Base-by-base conservation (phyloP, 768 basidiomycete species). In the Serendipita vermifera region DNA sequence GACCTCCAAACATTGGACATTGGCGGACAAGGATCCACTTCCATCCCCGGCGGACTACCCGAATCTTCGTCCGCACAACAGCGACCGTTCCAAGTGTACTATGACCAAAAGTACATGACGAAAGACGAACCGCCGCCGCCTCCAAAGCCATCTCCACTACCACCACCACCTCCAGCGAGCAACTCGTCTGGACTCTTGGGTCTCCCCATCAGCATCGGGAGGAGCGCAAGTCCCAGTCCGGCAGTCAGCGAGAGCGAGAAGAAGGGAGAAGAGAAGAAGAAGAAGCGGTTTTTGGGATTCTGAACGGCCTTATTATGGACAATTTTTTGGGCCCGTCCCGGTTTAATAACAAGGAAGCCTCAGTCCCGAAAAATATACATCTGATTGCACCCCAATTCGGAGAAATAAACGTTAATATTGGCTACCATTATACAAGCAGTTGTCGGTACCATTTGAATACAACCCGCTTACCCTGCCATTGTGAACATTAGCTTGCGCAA, bases 1-100 rank as follows among this genome's bases (percentile, higher is more conserved):
- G 91, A 97, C 65, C 75, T 98, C 57, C 86, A 86, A 67, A 81
- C 85, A 17, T 74, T 99, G 14, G 91, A 91, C 39, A 72, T 90
- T 29, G 81, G 82, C n/a, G 92, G 93, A 5, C 79, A 86, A 20
- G 92, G 91, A 17, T 89, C 86, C 4, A 74, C 73, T 55, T 75
- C 80, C 14, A 59, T 80, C 29, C 85, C 62, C 2, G 51, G 53
- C 15, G 59, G 57, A 9, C 60, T 60, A 22, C 57, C 59, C 46
- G 58, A 58, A 43, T 51, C 36, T 29, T 26, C 9, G 26, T 55
- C 33, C 43, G 72, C 69, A 53, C 63, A 68, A 5, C 73, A 74
- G 22, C 72, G 79, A 56, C 68, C 81, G 2, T 80, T 74, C 65
- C 87, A 91, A 68, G 81, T 81, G 40, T 82, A 77, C 63, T 90